phyloP scores from a whole-genome alignment of 257 asterid genomes.

The Nemophila menziesii region DNA sequence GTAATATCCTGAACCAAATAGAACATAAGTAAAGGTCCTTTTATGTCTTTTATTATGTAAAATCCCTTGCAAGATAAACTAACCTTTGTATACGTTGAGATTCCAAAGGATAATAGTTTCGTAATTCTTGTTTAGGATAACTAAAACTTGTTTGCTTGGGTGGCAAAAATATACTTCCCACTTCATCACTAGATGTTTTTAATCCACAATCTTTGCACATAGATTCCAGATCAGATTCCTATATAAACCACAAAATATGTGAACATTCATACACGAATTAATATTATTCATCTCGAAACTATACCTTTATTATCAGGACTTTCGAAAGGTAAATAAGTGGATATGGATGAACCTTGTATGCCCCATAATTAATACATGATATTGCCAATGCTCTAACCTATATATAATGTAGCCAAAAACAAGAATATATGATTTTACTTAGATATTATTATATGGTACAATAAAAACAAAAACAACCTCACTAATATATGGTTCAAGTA shows the following conservation, averaged over 20 bases:
- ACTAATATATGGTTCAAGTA: constrained; percentile 65
- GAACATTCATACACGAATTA: too few species aligned
- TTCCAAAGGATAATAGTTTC: constrained; percentile 39
- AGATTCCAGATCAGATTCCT: constrained; percentile 72
- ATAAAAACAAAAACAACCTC: constrained; percentile 31
- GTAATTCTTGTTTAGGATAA: constrained; percentile 33
- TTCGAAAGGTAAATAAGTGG: constrained; percentile 60
- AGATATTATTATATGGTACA: not conserved
- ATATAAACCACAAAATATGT: constrained; percentile 16
- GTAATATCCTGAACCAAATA: not conserved
- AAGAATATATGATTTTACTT: not conserved
- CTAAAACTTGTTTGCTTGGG: constrained; percentile 43
- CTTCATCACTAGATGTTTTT: constrained; percentile 39
- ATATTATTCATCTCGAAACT: too few species aligned
- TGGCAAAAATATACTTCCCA: constrained; percentile 39
- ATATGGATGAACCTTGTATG: constrained; percentile 83
- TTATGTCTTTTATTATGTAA: too few species aligned
- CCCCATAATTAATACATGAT: constrained; percentile 57
- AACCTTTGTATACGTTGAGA: constrained; percentile 62
- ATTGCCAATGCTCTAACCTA: constrained; percentile 71
- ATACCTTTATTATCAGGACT: constrained; percentile 66
- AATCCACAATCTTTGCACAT: constrained; percentile 63
- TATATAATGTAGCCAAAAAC: constrained; percentile 1
- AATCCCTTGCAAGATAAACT: not conserved
- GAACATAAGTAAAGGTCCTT: not conserved